Percentiles rank a stretch among this genome's conserved stretches.
Conservation (phyloP, 257 asterid species). For the Verbascum thapsus region DNA sequence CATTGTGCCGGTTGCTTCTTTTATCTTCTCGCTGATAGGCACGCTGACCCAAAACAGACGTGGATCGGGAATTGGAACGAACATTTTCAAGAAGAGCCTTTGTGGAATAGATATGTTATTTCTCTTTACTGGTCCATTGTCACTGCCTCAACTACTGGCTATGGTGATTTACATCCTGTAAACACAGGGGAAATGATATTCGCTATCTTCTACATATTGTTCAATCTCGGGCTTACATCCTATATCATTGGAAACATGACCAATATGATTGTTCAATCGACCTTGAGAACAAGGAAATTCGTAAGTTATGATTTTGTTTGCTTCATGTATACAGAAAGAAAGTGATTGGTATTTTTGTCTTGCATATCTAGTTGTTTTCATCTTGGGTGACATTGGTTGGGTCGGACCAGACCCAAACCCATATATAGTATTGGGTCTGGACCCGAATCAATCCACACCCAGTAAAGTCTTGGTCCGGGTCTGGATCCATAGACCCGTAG, state of each 20-base stretch:
- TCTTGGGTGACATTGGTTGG: no score
- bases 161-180: constrained; percentile 77
- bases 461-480: no score
- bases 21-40: constrained; percentile 57
- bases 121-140: constrained; percentile 71
- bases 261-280: constrained; percentile 79
- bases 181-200: constrained; percentile 60
- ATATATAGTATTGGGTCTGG: no score
- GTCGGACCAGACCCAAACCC: no score
- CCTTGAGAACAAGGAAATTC: constrained; percentile 68
- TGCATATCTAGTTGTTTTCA: no score
- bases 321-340: no score
- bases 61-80: constrained; percentile 49
- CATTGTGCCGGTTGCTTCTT: constrained; percentile 66
- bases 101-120: constrained; percentile 50
- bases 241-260: constrained; percentile 89
- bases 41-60: constrained; percentile 46
- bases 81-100: constrained; percentile 30
- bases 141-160: constrained; percentile 70
- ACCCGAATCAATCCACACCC: no score
- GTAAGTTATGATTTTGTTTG: no score
- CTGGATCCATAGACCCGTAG: no score
- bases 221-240: constrained; percentile 71
- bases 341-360: no score
- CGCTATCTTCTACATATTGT: constrained; percentile 55